Base-by-base conservation (phyloP, 148 eudicot species). In the Amaranthus palmeri region DNA sequence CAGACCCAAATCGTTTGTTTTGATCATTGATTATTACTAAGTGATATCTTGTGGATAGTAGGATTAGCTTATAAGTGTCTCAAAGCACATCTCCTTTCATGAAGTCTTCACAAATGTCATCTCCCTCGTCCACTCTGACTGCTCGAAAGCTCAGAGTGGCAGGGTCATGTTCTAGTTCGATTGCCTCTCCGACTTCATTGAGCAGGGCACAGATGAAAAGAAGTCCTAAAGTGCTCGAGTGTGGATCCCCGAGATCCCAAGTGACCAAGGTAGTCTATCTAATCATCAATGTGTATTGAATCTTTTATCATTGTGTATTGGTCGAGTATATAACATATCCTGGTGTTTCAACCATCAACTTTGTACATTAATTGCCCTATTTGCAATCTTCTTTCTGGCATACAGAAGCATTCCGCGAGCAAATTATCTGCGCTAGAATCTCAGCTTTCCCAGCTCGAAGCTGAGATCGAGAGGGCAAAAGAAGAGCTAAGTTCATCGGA, bases 401-500 rank as follows among this genome's bases (percentile, higher is more conserved):
- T 50, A 54, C 84, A 92, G 97, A 95, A 85, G 72, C 85, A 84
- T 65, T 80, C 84, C 42, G 74, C 93, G 18, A 62, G 72, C 80
- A 88, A 77, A 80, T 77, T 84, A 52, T 65, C 93, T 14, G 93
- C 88, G 77, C 65, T 91, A 75, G 97, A 95, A 69, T 72, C 89
- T 76, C 97, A 88, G 79, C 85, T 91, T 51, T 71, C 85, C 62
- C 83, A 85, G 65, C 92, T 95, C 79, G 91, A 87, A 74, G 86
- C 84, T 65, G 99, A 95, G 72, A 81, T 92, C 68, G 87, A 87
- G 82, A 90, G 63, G 69, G 79, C 87, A 8, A 89, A 88, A 70
- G 97, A 89, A n/a, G 89, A 89, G 83, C 81, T 95, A 57, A 84
- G 73, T 82, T 82, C 93, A 69, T 82, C 89, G 4, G 97, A 88